A percentile compares a stretch with the other conserved stretches of the same genome.
phyloP scores from a whole-genome alignment of 2,329 filamentous ascomycete species.

The Acarospora socialis region DNA sequence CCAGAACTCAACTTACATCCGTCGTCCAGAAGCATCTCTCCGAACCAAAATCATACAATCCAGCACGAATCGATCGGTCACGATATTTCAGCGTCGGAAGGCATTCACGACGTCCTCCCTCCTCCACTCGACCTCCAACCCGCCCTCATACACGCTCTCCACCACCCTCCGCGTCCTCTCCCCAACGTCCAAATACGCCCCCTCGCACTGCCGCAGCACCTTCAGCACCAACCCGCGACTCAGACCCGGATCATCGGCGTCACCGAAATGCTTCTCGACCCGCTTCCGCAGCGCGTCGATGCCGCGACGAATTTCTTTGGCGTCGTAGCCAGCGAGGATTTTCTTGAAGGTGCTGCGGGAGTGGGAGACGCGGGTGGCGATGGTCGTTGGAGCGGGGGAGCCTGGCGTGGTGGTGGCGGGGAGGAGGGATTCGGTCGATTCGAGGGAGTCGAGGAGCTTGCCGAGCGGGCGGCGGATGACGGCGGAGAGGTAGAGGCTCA shows the following conservation, averaged over 20 bases:
- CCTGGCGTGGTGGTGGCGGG: conserved; percentile 40
- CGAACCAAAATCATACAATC: too few species aligned
- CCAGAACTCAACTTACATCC: too few species aligned
- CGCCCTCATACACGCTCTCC: conserved; percentile 30
- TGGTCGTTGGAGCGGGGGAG: conserved; percentile 39
- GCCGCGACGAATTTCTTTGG: conserved; percentile 76
- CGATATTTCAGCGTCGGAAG: conserved; percentile 29
- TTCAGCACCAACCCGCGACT: conserved; percentile 45
- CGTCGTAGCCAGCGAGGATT: conserved; percentile 63
- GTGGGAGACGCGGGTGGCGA: conserved; percentile 71
- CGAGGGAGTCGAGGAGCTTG: conserved; percentile 80
- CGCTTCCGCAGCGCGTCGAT: conserved; percentile 78
- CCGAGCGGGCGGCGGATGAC: conserved; percentile 82
- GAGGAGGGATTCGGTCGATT: conserved; percentile 65
- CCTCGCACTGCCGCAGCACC: conserved; percentile 46
- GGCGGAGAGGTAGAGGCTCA: conserved; percentile 72
- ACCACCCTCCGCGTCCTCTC: conserved; percentile 35
- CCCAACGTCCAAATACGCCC: conserved; percentile 38
- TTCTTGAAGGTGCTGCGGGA: conserved; percentile 75
- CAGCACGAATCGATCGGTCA: too few species aligned
- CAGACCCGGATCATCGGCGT: conserved; percentile 60
- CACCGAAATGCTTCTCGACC: conserved; percentile 94
- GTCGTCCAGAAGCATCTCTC: too few species aligned
- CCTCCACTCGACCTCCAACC: conserved; percentile 33
- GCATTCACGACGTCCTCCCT: conserved; percentile 30